Base-by-base conservation (phyloP, 2,329 filamentous ascomycete species). In the Cladosporium sp. region DNA sequence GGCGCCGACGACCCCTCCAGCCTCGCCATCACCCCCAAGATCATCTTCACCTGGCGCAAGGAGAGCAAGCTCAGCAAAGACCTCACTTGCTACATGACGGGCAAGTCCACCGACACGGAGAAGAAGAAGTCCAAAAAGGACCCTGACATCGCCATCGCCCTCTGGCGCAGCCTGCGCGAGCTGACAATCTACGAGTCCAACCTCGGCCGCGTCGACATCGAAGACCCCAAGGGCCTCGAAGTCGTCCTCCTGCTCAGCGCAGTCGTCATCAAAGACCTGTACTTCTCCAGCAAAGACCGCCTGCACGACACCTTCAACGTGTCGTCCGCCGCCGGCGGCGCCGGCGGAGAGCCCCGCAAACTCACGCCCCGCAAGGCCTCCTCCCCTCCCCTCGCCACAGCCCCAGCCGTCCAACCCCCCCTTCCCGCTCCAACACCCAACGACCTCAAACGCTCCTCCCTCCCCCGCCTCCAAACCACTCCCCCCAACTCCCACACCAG, bases 131-230 rank as follows among this genome's bases (percentile, higher is more conserved):
- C 54, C 34, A 54, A 58, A 41, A 59, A 58, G 67, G 93, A 98
- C 67, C 92, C 93, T 0, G 93, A 97, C 70, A 97, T 97, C 61
- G 91, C 90, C 0, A 79, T 97, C n/a, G 90, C 89, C 2, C 80
- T 97, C 62, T 95, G 91, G 75, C 84, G 86, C 59, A 79, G 80
- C 14, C 76, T 85, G 22, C 85, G 82, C 60, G 87, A 91, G 61
- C 71, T 97, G 54, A 95, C 91, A 2, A 79, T 98, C 40, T 96
- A 97, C 73, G 88, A 98, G 70, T 88, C 92, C 4, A 97, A 97
- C 66, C 77, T 97, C 65, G 85, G 86, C 56, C 80, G 93, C 6
- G 86, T 97, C 9, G 91, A 97, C 41, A 83, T 97, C 56, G 90
- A 98, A 68, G 93, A 98, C 70, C 83, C 86, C 53, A 97, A 96